Conservation (phyloP, 495 filamentous ascomycete genomes). For the Parathielavia hyrcaniae region DNA sequence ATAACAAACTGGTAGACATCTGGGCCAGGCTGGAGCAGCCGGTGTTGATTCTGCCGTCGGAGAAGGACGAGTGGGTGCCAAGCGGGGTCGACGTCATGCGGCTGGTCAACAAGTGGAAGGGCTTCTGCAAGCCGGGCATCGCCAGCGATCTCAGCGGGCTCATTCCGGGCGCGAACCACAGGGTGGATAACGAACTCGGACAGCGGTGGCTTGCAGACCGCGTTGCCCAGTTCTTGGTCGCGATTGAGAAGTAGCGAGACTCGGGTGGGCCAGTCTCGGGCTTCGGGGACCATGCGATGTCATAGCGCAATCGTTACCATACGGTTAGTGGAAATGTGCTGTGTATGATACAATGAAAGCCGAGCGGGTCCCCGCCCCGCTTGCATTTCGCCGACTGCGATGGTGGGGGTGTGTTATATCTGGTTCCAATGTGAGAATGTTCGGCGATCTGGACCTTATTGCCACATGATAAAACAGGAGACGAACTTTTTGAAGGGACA, state of each 20-base stretch:
- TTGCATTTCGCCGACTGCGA: neutral
- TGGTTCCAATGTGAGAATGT: no score
- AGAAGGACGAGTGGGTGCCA: constrained; percentile 65
- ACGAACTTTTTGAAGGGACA: no score
- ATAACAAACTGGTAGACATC: constrained; percentile 50
- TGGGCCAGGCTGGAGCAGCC: constrained; percentile 57
- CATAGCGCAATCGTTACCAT: no score
- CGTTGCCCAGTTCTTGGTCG: constrained; percentile 35
- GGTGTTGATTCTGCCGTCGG: constrained; percentile 62
- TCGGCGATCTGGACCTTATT: no score
- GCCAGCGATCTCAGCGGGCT: constrained; percentile 37
- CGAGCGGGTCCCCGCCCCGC: neutral
- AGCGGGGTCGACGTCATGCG: constrained; percentile 54
- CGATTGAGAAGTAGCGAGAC: constrained; percentile 12
- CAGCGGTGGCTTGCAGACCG: constrained; percentile 36
- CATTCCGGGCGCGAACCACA: constrained; percentile 42
- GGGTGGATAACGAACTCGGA: constrained; percentile 34
- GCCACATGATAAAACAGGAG: no score
- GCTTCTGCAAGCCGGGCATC: constrained; percentile 32
- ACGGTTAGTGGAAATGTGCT: neutral
- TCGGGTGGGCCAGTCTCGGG: neutral
- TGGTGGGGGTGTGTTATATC: no score
- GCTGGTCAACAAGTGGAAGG: constrained; percentile 58
- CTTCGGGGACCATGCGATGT: neutral
- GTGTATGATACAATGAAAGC: neutral